phyloP scores from a whole-genome alignment of 768 basidiomycete species.

The Podaxis rugospora region DNA sequence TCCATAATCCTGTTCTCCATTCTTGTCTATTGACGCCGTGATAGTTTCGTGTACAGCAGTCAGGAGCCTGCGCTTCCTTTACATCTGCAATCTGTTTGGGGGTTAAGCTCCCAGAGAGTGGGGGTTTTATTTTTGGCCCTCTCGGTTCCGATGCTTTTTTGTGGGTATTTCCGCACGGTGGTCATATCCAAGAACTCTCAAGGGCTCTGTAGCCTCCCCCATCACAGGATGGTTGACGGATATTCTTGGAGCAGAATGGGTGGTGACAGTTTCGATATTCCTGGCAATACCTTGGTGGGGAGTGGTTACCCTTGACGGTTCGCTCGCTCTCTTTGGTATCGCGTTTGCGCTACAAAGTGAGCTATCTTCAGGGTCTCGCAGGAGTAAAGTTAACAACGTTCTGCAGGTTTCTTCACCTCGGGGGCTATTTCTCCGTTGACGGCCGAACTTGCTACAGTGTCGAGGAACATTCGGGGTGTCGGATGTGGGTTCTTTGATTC shows the following conservation, averaged over 20 bases:
- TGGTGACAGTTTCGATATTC: constrained; percentile 41
- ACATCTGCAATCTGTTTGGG: constrained; percentile 47
- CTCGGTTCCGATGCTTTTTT: constrained; percentile 60
- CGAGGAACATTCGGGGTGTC: constrained; percentile 53
- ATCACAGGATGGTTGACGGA: constrained; percentile 59
- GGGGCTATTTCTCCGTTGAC: constrained; percentile 58
- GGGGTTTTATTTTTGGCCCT: constrained; percentile 67
- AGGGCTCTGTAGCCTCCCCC: constrained; percentile 41
- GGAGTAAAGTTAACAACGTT: neutral
- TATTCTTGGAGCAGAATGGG: constrained; percentile 50
- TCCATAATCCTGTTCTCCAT: neutral
- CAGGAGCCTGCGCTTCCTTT: constrained; percentile 57
- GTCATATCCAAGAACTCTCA: neutral
- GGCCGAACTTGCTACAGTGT: constrained; percentile 61
- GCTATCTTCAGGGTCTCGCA: constrained; percentile 12
- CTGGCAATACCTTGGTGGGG: constrained; percentile 63
- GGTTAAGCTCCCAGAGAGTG: constrained; percentile 42
- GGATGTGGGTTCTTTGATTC: constrained; percentile 42
- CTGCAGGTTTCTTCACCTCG: constrained; percentile 56
- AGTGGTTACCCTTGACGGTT: constrained; percentile 41
- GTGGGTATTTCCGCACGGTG: constrained; percentile 30
- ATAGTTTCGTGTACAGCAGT: constrained; percentile 42
- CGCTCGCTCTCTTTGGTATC: constrained; percentile 45
- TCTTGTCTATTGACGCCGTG: neutral
- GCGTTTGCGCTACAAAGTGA: constrained; percentile 52